Evolutionary conservation across 225 moss, liverwort and hornwort species (phyloP), one percentile per base, ranked within the genome.

Genomic region (Takakia lepidozioides): DNA sequence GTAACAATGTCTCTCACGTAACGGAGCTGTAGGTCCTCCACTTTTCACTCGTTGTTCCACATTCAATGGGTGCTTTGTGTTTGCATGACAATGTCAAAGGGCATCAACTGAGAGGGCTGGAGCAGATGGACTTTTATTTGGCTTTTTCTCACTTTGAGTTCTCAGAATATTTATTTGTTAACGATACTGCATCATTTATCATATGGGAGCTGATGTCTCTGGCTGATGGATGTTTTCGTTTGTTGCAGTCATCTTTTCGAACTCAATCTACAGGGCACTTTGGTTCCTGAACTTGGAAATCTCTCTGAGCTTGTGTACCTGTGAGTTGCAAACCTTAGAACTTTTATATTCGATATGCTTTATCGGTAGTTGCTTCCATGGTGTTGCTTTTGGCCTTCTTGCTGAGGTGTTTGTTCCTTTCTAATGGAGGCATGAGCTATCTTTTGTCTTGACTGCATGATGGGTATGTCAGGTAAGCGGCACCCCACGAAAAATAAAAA

Each of bases 241-340:
- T 22, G n/a, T 54, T 47, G 61, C 64, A 92, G 92, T 34, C 84
- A 82, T 2, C 47, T 92, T 22, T 59, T 78, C 23, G 19, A 25
- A 1, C 16, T 51, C 2, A 60, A 69, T 3, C 75, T 88, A 5
- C 43, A 38, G 0, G 92, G 92, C 51, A 59, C 70, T 1, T 64
- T 92, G 32, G 87, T 72, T 10, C 68, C 87, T 1, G 87, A 92
- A 17, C 47, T 92, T 1, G 92, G 92, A 45, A 61, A 78, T 34
- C 75, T 92, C 16, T 6, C 19, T 0, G 16, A 17, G 10, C 57
- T 92, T 26, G 0, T 0, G 32, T 82, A 62, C 46, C 30, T 92
- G 91, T 92, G 65, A 84, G 86, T 38, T 16, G 5, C 45, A 13
- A 24, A 14, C 14, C 4, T 45, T 25, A 21, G 9, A 5, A 21